Evolutionary conservation across 2,329 filamentous ascomycete species (phyloP), one percentile per base, ranked within the genome.

Genomic region (Verticillium albo-atrum): DNA sequence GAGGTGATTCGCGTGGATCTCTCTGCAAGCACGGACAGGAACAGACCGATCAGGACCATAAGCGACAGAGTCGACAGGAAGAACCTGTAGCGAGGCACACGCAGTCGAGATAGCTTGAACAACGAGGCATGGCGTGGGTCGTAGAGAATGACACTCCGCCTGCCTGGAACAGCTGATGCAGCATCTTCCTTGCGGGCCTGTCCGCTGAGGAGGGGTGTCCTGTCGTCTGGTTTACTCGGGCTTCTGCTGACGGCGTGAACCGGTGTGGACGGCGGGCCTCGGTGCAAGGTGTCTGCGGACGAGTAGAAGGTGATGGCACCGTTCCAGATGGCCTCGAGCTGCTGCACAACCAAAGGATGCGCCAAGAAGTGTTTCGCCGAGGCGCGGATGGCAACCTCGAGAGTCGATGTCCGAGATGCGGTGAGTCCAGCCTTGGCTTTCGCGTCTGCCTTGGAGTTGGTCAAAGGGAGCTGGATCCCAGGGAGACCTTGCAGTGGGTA

Each of bases 321-420:
- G 23, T 92, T 94, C 94, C 94, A 98, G 62, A 98, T 97, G 52
- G 92, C 93, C 73, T 97, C 92, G n/a, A 98, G 81, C 70, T 97
- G 93, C 72, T 96, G 92, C 9, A 97, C 89, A 1, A 97, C 92
- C 3, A 97, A 80, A 1, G 94, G 93, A 69, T 97, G 93, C 9
- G 94, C 90, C 5, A 98, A 80, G 66, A 97, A 96, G 66, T 92
- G 89, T 75, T 98, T 97, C 25, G 94, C 91, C 63, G 93, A 93
- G 23, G 93, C 92, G 65, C 92, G 87, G 68, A 98, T 97, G 62
- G 94, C 93, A 60, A 98, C 88, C 75, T 97, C 94, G 32, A 97
- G 84, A 7, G 93, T 93, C 9, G 93, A 97, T 17, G 94, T 93
- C 61, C 94, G 85, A 28, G 90, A 89, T 51, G 86, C 85, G 53